Percentiles rank a stretch among this genome's conserved stretches.
Evolutionary conservation across 108 stramenopile genomes (phyloP).

Genomic region (Ochromonas danica): DNA sequence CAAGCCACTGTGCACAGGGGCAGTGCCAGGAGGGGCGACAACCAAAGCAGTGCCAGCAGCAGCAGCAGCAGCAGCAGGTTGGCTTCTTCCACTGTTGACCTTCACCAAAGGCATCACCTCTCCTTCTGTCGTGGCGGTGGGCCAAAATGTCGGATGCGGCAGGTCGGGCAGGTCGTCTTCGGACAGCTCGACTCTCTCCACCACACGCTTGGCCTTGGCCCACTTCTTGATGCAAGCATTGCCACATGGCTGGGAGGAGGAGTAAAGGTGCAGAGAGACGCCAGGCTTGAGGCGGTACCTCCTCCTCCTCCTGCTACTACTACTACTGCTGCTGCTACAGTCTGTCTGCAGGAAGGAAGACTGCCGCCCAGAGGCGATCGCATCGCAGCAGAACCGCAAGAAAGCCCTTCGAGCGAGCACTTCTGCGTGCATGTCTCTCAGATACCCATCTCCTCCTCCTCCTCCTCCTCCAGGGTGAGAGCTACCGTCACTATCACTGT

Average conservation of each 20-base stretch:
- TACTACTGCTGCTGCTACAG: too few species aligned
- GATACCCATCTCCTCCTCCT: background rate
- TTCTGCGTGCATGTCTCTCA: constrained; percentile 30
- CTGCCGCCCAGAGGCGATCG: background rate
- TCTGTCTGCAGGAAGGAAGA: too few species aligned
- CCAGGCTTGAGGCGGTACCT: background rate
- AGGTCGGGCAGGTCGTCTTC: background rate
- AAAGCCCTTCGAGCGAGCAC: constrained; percentile 10
- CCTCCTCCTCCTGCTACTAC: too few species aligned
- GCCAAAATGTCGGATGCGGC: background rate
- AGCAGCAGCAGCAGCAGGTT: background rate
- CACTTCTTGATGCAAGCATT: constrained; percentile 25
- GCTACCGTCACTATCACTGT: too few species aligned
- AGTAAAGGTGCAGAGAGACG: constrained; percentile 5
- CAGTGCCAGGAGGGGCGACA: background rate
- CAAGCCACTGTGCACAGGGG: background rate
- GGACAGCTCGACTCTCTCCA: background rate
- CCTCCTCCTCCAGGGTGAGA: too few species aligned
- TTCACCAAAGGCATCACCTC: constrained; percentile 3
- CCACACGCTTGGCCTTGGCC: background rate
- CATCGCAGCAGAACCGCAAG: background rate
- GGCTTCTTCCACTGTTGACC: background rate
- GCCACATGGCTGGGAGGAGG: constrained; percentile 27
- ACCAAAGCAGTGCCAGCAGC: background rate
- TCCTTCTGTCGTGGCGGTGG: background rate